Percentiles rank a stretch among this genome's conserved stretches.
Evolutionary conservation across 1,139 yeast genomes (phyloP).

Genomic region (Debaryomycetaceae sp.): DNA sequence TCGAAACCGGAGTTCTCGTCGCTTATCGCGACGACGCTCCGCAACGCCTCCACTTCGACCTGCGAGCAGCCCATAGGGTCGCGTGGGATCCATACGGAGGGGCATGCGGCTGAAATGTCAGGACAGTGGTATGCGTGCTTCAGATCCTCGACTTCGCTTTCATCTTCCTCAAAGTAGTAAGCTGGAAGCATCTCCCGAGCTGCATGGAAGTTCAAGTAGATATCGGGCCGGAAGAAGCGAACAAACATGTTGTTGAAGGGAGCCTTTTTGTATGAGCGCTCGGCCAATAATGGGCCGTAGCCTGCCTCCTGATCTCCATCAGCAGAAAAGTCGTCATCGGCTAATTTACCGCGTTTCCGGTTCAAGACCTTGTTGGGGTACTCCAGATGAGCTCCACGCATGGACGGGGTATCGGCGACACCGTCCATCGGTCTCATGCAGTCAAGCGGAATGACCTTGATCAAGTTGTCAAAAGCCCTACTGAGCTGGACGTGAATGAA

Average conservation of each 20-base stretch:
- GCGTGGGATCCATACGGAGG: slow-evolving; percentile 77
- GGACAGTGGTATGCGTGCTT: slow-evolving; percentile 57
- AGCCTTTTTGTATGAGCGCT: slow-evolving; percentile 31
- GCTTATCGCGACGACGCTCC: slow-evolving; percentile 38
- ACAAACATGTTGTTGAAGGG: slow-evolving; percentile 22
- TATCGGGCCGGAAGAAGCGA: slow-evolving; percentile 56
- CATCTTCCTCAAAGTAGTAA: slow-evolving; percentile 21
- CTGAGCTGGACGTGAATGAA: slow-evolving; percentile 54
- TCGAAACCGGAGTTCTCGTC: slow-evolving; percentile 59
- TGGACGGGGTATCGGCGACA: slow-evolving; percentile 38
- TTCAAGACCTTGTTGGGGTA: slow-evolving; percentile 24
- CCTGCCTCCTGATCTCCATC: slow-evolving; percentile 13
- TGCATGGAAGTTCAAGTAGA: slow-evolving; percentile 44
- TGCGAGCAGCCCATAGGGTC: slow-evolving; percentile 77
- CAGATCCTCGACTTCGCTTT: slow-evolving; percentile 13
- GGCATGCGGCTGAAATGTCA: slow-evolving; percentile 52
- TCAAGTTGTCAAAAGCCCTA: slow-evolving; percentile 53
- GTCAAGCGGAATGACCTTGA: slow-evolving; percentile 51
- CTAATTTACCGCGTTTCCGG: slow-evolving; percentile 6
- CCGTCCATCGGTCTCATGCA: slow-evolving; percentile 67
- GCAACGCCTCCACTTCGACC: slow-evolving; percentile 40
- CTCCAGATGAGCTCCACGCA: slow-evolving; percentile 21
- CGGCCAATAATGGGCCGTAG: slow-evolving; percentile 41
- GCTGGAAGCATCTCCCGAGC: slow-evolving; percentile 48
- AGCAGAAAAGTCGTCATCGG: slow-evolving; percentile 7